Evolutionary conservation across 441 rosid species (phyloP), one percentile per base, ranked within the genome.

Genomic region (Lepidium campestre): DNA sequence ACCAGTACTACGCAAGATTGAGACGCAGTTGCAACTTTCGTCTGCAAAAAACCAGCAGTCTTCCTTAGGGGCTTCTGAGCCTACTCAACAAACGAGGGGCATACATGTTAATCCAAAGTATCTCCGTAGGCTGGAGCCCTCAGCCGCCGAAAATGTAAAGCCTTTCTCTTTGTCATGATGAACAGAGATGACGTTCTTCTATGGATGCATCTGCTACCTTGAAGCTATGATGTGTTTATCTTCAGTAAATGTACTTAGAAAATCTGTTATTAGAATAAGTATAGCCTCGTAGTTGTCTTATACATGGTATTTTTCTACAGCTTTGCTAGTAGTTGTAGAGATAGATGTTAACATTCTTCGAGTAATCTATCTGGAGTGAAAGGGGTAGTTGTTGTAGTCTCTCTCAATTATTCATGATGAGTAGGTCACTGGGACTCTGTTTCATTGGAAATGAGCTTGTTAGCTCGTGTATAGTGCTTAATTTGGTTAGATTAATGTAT

Each of bases 61-160:
- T 72, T 81, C 93, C 29, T 29, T 78, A 36, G 83, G 77, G 71
- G 78, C 83, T 71, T 82, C 99, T 42, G 95, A 85, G 64, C 80
- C 99, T 1, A 71, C 89, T 66, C 85, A 88, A 63, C 90, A 94
- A 67, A 61, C 86, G 14, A 87, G 87, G 79, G 90, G 94, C 72
- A 91, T 95, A 73, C 98, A 95, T 85, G 98, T 95, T 72, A 95
- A 95, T 75, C 98, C 99, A 10, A 95, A 90, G 75, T 95, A 95
- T 56, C 71, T 90, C 56, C 88, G 91, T 62, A 96, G 86, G 79
- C 62, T 88, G 78, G 96, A 95, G n/a, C 85, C 84, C 56, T 70
- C 89, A 57, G 74, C 80, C 35, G 72, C 78, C 4, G 89, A 95
- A 66, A 86, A 46, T 83, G 99, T 95, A 86, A 29, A 84, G 96